Base-by-base conservation (phyloP, 2,329 filamentous ascomycete species). In the Xylariaceae sp. region DNA sequence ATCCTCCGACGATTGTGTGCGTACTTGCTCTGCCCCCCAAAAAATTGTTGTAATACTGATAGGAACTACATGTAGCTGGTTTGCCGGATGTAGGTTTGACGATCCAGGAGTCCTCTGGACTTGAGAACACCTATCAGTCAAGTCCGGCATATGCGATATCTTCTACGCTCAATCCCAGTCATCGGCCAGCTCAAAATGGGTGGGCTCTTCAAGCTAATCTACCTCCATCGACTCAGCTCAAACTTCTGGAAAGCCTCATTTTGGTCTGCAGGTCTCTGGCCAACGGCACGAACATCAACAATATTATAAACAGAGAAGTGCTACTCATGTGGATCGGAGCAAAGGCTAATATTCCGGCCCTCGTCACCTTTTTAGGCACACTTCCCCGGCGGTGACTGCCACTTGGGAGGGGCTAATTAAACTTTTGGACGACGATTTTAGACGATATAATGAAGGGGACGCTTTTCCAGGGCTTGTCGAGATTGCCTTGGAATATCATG, bases 381-480 rank as follows among this genome's bases (percentile, higher is more conserved):
- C 33, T 2, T 8, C 12, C 8, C 35, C 42, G 12, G n/a, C 16
- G 4, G 21, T 34, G 5, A 27, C 35, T 11, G 20, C 27, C 5
- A 20, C 11, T 20, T 44, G 42, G 42, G 5, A 1, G 2, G 6
- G 3, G 11, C 42, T 44, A 20, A 34, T 44, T 11, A 4, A 14
- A 2, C 21, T 34, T 5, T 23, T 20, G 6, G n/a, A 6, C 6
- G 3, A 14, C 8, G n/a, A n/a, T n/a, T n/a, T n/a, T n/a, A n/a
- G n/a, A n/a, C n/a, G n/a, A n/a, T 21, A n/a, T 8, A 10, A 25
- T 2, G 32, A 35, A 7, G 25, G 19, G 3, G 11, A 38, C 19
- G 35, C 36, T 22, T 44, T 44, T 12, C 19, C 2, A 12, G 7
- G 25, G 16, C 35, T 44, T 4, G 21, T 44, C 10, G 42, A 39